Evolutionary conservation across 371 early-diverging fungal species (phyloP).

Genomic region (Massospora cicadina): DNA sequence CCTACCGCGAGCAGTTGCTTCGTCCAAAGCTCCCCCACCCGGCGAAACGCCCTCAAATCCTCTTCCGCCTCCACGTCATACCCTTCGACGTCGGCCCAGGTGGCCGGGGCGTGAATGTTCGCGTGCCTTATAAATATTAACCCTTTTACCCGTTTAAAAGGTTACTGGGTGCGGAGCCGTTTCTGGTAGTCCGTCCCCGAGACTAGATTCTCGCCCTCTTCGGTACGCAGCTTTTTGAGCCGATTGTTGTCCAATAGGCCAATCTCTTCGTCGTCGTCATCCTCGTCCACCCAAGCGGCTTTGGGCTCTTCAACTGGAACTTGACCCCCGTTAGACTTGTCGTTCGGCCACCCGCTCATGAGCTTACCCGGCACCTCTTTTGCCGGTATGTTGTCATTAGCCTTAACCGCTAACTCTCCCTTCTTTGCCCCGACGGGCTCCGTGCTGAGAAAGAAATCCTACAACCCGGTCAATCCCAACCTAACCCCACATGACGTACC

Average conservation of each 20-base stretch:
- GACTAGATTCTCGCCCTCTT: conserved; percentile 50
- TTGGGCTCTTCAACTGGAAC: conserved; percentile 1
- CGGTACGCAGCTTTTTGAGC: conserved; percentile 55
- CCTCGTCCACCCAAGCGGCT: conserved; percentile 63
- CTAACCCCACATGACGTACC: not conserved
- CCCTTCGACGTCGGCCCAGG: conserved; percentile 9
- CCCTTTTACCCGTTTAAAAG: not conserved
- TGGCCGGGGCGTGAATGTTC: not conserved
- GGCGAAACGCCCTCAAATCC: conserved; percentile 3
- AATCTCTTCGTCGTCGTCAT: conserved; percentile 40
- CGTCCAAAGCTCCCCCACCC: not conserved
- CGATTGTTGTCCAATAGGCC: conserved; percentile 35
- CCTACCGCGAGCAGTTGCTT: conserved; percentile 14
- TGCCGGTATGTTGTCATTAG: too few relatives aligned
- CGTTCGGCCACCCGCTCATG: too few relatives aligned
- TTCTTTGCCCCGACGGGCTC: too few relatives aligned
- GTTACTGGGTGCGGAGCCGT: conserved; percentile 62
- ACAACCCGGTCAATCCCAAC: not conserved
- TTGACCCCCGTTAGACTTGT: too few relatives aligned
- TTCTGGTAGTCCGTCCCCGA: conserved; percentile 60
- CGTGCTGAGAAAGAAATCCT: not conserved
- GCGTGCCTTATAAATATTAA: not conserved
- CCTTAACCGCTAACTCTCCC: too few relatives aligned
- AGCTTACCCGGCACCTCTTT: too few relatives aligned
- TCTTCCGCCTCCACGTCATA: conserved; percentile 13